Percentiles rank a stretch among this genome's conserved stretches.
Evolutionary conservation across 331 rosid species (phyloP).

Genomic region (Rosa hybrid): DNA sequence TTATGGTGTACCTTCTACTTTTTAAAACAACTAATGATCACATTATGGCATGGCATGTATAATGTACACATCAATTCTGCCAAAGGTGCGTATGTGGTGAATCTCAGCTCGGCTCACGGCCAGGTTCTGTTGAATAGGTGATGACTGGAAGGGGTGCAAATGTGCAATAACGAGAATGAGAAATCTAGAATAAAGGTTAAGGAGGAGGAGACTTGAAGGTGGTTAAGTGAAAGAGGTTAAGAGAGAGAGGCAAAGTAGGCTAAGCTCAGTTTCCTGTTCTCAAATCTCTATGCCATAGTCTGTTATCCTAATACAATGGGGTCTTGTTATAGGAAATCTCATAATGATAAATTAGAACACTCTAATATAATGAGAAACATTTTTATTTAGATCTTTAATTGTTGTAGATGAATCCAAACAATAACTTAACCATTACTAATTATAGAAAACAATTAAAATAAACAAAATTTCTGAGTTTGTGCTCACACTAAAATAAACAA

Average conservation of each 20-base stretch:
- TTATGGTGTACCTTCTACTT: not conserved
- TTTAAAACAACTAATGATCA: not conserved
- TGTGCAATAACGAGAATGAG: not conserved
- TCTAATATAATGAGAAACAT: not conserved
- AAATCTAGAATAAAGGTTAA: not conserved
- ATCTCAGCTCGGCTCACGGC: not conserved
- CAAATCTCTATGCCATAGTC: not conserved
- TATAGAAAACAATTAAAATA: conserved; percentile 2
- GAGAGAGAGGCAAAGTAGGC: not conserved
- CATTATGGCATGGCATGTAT: not conserved
- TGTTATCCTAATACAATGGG: not conserved
- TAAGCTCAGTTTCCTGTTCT: not conserved
- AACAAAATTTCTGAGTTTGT: not conserved
- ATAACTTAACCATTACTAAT: not conserved
- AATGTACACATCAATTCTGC: not conserved
- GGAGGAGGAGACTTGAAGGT: not conserved
- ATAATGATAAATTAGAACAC: not conserved
- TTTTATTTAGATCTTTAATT: not conserved
- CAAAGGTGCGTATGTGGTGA: not conserved
- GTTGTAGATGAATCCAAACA: not conserved
- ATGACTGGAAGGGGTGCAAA: conserved; percentile 1
- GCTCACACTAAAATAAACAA: not conserved
- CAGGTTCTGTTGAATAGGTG: not conserved
- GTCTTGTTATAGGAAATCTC: not conserved
- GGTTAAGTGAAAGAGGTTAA: not conserved